Evolutionary conservation across 805 yeast species (phyloP), one percentile per base, ranked within the genome.

Genomic region (Kuraishia piskuri): DNA sequence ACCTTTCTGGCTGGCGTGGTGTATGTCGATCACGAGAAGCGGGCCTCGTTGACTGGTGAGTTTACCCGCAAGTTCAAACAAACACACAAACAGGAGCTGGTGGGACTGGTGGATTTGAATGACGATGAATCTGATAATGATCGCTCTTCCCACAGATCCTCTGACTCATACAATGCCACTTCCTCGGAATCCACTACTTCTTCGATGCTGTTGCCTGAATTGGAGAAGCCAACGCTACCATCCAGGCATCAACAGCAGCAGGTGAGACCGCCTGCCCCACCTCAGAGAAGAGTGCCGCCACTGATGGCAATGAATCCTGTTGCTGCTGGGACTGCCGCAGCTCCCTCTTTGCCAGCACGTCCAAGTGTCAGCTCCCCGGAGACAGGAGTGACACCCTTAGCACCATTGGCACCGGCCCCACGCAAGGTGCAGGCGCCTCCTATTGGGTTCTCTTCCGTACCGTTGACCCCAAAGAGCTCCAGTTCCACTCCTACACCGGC

Each of bases 1-100:
- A 82, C 90, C 0, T 90, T 86, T 63, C 71, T 74, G 36, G 80
- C 88, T 14, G 73, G 70, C 20, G 91, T 89, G 20, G 77, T 80
- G 53, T 78, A 88, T 53, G 75, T 91, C 31, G 86, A 94, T 65
- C 86, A 86, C 56, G 74, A 67, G 10, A 69, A 75, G 40, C 88
- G 82, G 65, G 73, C 76, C 51, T 68, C 71, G 46, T 67, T 91
- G 53, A 72, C 82, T 19, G 73, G 76, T 46, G 77, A 82, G 52
- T 68, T 92, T 40, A 86, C 88, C 61, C 77, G 78, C 40, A 77
- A 73, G 50, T 82, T 80, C 57, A 80, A 84, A 51, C 63, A 66
- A 25, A 50, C 55, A 6, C 61, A 59, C 23, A 58, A 50, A 2
- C 50, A 45, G 31, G 58, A 56, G 26, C 26, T 19, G n/a, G 49